Evolutionary conservation across 441 rosid genomes (phyloP).

Genomic region (Erodium texanum): DNA sequence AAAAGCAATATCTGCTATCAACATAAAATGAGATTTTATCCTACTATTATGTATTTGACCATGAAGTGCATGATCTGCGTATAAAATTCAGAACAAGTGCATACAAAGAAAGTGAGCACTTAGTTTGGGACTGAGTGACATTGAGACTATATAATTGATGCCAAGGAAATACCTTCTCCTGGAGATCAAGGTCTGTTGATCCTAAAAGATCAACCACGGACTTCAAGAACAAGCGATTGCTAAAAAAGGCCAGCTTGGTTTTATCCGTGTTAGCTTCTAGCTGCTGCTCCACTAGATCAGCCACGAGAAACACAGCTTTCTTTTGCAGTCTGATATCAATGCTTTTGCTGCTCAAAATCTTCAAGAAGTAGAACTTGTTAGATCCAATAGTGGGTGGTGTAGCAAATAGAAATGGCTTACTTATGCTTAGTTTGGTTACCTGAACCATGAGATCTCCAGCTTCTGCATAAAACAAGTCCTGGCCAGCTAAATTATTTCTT

Average conservation of each 20-base stretch:
- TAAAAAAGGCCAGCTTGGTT: constrained; percentile 40
- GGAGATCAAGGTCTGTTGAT: constrained; percentile 72
- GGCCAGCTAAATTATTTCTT: constrained; percentile 59
- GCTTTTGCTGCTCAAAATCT: constrained; percentile 47
- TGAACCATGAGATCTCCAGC: constrained; percentile 74
- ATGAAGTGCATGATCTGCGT: too few relatives aligned
- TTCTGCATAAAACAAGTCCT: constrained; percentile 57
- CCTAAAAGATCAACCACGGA: constrained; percentile 57
- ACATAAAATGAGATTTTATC: too few relatives aligned
- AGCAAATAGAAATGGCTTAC: background rate
- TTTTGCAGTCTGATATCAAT: constrained; percentile 52
- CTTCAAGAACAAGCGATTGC: constrained; percentile 52
- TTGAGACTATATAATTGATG: background rate
- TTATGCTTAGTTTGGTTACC: constrained; percentile 34
- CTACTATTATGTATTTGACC: too few relatives aligned
- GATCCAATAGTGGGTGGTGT: background rate
- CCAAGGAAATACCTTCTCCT: constrained; percentile 58
- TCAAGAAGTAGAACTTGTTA: constrained; percentile 31
- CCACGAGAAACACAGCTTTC: constrained; percentile 69
- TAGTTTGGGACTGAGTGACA: too few relatives aligned
- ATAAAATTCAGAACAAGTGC: background rate
- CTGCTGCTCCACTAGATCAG: constrained; percentile 61
- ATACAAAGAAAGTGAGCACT: too few relatives aligned
- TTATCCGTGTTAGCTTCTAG: constrained; percentile 34
- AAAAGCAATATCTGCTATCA: background rate